These are phyloP conservation scores for Collybiopsis luxurians DNA, from an alignment of 768 basidiomycete species.

Conservation along the genomic window DNA sequence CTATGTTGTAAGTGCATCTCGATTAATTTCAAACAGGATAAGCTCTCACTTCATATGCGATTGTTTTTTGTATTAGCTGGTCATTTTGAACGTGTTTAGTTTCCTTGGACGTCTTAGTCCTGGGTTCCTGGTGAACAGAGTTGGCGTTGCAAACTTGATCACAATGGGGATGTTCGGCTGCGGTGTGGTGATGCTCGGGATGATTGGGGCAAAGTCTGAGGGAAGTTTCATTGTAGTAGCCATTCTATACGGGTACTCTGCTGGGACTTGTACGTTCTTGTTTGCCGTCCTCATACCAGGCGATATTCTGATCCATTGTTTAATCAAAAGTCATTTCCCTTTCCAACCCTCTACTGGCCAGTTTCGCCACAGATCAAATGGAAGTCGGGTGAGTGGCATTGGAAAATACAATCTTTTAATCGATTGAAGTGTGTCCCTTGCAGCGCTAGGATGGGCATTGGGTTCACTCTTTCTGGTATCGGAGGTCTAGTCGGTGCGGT, in stretches of 20 bases:
- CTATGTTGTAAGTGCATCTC: conserved; percentile 28
- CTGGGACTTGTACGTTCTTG: conserved; percentile 29
- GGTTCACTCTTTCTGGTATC: conserved; percentile 24
- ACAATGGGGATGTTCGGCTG: conserved; percentile 20
- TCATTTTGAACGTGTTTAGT: conserved; percentile 35
- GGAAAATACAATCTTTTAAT: background rate
- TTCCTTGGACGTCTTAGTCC: conserved; percentile 36
- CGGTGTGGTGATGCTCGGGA: conserved; percentile 26
- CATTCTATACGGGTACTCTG: conserved; percentile 28
- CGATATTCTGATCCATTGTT: background rate
- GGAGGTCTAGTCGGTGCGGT: conserved; percentile 23
- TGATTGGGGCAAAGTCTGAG: conserved; percentile 26
- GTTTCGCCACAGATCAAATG: conserved; percentile 25
- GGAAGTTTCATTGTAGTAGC: conserved; percentile 25
- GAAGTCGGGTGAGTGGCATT: conserved; percentile 36
- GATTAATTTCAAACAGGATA: no score
- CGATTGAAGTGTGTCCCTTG: background rate
- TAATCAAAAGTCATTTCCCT: conserved; percentile 26
- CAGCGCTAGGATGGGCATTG: conserved; percentile 29
- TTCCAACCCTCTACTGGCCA: conserved; percentile 25
- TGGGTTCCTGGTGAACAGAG: conserved; percentile 26
- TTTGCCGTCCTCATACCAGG: background rate
- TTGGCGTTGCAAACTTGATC: conserved; percentile 27
- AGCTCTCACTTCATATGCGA: no score
- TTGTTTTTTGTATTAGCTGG: no score